Evolutionary conservation across 83 land plant species (phyloP).

Genomic region (Picea engelmannii): DNA sequence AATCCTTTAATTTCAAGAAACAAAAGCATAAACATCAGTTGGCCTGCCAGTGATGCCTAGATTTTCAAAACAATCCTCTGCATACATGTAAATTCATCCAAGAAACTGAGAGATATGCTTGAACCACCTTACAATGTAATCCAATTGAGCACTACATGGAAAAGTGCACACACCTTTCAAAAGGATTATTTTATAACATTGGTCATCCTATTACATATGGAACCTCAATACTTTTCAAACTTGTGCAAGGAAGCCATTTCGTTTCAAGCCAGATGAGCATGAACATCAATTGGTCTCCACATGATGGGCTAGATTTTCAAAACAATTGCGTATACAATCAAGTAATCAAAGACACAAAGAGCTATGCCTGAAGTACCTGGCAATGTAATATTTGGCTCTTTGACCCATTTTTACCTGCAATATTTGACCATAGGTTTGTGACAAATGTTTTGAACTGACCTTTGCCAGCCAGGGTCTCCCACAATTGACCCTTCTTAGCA

Average conservation of each 20-base stretch:
- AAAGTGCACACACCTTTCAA: neutral
- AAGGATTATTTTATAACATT: conserved; percentile 7
- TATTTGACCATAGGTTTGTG: conserved; percentile 68
- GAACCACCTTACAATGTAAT: neutral
- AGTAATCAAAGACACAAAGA: neutral
- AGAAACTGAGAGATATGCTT: neutral
- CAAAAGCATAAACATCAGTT: neutral
- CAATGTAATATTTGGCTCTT: conserved; percentile 75
- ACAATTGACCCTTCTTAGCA: conserved; percentile 40
- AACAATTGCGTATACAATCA: conserved; percentile 2
- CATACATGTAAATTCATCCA: conserved; percentile 7
- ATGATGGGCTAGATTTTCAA: neutral
- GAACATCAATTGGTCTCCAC: neutral
- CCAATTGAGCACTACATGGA: neutral
- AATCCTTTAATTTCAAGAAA: conserved; percentile 1
- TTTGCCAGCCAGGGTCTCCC: conserved; percentile 71
- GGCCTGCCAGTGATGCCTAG: conserved; percentile 2
- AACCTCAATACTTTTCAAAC: neutral
- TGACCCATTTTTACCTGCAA: conserved; percentile 59
- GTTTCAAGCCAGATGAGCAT: conserved; percentile 1
- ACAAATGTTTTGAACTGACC: conserved; percentile 70
- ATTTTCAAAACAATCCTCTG: conserved; percentile 8
- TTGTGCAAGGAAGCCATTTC: conserved; percentile 10
- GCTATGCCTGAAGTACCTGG: conserved; percentile 72
- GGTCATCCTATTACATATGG: neutral